Base-by-base conservation (phyloP, 768 basidiomycete species). In the Kwoniella pini region DNA sequence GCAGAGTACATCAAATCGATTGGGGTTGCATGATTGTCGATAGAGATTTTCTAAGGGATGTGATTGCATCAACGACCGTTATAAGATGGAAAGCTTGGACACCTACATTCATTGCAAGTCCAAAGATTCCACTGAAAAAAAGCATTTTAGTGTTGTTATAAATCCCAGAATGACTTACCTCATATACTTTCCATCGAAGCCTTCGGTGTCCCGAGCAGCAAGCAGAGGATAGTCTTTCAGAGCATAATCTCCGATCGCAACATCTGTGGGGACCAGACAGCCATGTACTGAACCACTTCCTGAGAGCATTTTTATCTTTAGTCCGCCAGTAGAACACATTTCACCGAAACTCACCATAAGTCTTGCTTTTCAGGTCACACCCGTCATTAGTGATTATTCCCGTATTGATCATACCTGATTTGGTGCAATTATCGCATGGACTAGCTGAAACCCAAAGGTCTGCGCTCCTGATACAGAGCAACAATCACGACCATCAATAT, bases 361-460 rank as follows among this genome's bases (percentile, higher is more conserved):
- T 28, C 19, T 33, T 59, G 28, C 33, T 39, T 21, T 50, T 26
- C 10, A 46, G 36, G 11, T 40, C 15, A 39, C 57, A 59, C 9
- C 39, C 39, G 4, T 59, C 57, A 4, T 31, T 9, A 15, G 38
- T 31, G 4, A 24, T 15, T 4, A 52, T 22, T 6, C 36, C 38
- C 6, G 28, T 24, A 43, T 59, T 46, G 17, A 39, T 27, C 48
- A 50, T 50, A 28, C 38, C 27, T 12, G 49, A 22, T 3, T 17
- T 36, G 2, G 48, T 31, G 38, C 57, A 59, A 21, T 49, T 59
- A 4, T 15, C 30, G 28, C 57, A 59, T 6, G 26, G 21, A 9
- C 36, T 50, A 11, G 57, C 48, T 28, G 57, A 17, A 19, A 59
- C 46, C 57, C 57, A 59, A 1, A 59, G 30, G 21, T 50, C 48